Evolutionary conservation across 805 yeast genomes (phyloP).

Genomic region (Myxozyma melibiosi): DNA sequence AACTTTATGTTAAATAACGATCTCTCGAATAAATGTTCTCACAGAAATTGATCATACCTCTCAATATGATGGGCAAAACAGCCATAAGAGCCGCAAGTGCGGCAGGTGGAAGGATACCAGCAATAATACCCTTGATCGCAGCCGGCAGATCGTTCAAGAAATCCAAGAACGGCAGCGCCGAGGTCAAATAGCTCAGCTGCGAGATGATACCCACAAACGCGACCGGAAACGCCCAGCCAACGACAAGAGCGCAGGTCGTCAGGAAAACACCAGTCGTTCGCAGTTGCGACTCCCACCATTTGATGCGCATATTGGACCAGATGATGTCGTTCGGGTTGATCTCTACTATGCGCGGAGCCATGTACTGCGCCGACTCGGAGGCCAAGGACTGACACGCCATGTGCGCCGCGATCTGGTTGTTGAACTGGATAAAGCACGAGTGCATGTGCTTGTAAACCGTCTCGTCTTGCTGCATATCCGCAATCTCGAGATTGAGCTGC

Average conservation of each 20-base stretch:
- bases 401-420: conserved; percentile 58
- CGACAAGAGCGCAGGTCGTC: conserved; percentile 53
- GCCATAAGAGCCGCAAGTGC: conserved; percentile 81
- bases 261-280: conserved; percentile 52
- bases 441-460: conserved; percentile 62
- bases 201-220: conserved; percentile 76
- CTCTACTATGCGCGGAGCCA: conserved; percentile 47
- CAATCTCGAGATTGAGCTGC: conserved; percentile 67
- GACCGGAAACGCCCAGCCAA: conserved; percentile 81
- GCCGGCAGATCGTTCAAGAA: conserved; percentile 67
- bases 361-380: conserved; percentile 49
- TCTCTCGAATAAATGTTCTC: neutral
- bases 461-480: conserved; percentile 61
- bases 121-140: conserved; percentile 74
- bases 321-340: conserved; percentile 67
- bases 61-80: conserved; percentile 79
- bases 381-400: conserved; percentile 56
- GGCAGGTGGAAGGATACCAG: conserved; percentile 85
- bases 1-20: neutral
- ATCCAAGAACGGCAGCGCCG: conserved; percentile 68
- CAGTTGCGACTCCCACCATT: conserved; percentile 44
- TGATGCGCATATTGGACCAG: conserved; percentile 63
- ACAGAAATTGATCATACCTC: conserved; percentile 44
- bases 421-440: conserved; percentile 72
- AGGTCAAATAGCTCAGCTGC: conserved; percentile 71